Base-by-base conservation (phyloP, 1,284 basidiomycete species). In the Chalciporus sp. region DNA sequence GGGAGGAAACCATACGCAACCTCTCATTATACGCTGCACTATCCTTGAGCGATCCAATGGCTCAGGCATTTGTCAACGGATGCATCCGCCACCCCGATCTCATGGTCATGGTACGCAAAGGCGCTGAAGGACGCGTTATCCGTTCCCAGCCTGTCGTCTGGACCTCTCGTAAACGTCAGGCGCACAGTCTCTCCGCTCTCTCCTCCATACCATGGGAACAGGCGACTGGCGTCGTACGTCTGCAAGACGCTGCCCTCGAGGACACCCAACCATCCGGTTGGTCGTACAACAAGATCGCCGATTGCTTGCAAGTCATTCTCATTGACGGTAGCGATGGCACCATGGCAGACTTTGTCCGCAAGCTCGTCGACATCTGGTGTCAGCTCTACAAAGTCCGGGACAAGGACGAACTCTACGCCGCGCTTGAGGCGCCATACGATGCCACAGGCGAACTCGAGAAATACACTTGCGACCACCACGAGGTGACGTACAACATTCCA, bases 41-140 rank as follows among this genome's bases (percentile, higher is more conserved):
- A 31, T 61, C 70, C 19, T 49, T 71, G 19, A 61, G 42, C 40
- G 68, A 72, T 44, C 61, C 67, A 7, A 65, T 49, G 54, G 53
- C 64, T 4, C 64, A 61, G 50, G 56, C 52, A 3, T 70, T 71
- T 53, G 64, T 64, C 33, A 66, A 69, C 40, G 59, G 47, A 31
- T 71, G 70, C 53, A 51, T 67, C 45, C 61, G 69, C 26, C 65
- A 70, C 33, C 61, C 69, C 16, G 59, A 65, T 33, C 43, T 73
- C 35, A 66, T 67, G 67, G 61, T 70, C 16, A 58, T 70, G 53
- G 54, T 69, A 26, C 70, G 71, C 49, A 67, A 64, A 43, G 69
- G 70, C 12, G 51, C 53, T 12, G 40, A 58, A 5, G 68, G 59
- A 7, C 65, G 61, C 28, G 42, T 70, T 14, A 69, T 71, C 44